Conservation (phyloP, 345 rosid species). For the Eucalyptus curtisii region DNA sequence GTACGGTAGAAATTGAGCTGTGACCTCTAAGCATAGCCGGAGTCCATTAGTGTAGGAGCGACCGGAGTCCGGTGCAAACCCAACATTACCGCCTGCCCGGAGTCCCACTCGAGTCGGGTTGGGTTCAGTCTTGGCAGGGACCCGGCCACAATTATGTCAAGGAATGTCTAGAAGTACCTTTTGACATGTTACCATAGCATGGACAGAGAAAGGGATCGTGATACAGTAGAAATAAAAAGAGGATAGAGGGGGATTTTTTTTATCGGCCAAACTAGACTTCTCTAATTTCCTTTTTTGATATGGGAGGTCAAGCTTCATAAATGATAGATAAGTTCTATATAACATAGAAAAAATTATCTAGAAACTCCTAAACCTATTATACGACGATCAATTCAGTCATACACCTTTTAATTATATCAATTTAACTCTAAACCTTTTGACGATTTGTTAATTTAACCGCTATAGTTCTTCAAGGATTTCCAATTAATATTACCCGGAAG, state of each 20-base stretch:
- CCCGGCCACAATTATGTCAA: neutral
- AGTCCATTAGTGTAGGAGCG: neutral
- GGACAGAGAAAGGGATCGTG: neutral
- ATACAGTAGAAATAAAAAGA: too few relatives aligned
- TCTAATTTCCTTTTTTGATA: too few relatives aligned
- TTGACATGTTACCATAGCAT: neutral
- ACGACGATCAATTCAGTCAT: rapidly evolving
- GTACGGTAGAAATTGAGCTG: neutral
- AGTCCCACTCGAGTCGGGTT: neutral
- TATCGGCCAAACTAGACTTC: neutral
- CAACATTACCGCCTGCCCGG: neutral
- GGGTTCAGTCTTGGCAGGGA: neutral
- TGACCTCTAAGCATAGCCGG: neutral
- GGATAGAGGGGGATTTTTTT: neutral
- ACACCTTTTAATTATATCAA: neutral
- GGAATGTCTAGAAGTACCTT: neutral
- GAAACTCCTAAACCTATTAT: too few relatives aligned
- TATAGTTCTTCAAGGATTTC: too few relatives aligned
- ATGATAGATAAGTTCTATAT: neutral
- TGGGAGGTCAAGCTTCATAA: neutral
- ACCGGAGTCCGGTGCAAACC: neutral
- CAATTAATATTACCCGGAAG: too few relatives aligned
- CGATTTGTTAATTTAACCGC: too few relatives aligned
- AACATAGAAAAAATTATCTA: too few relatives aligned
- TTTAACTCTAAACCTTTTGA: too few relatives aligned